Conservation (phyloP, 2,329 filamentous ascomycete genomes). For the Byssothecium circinans region DNA sequence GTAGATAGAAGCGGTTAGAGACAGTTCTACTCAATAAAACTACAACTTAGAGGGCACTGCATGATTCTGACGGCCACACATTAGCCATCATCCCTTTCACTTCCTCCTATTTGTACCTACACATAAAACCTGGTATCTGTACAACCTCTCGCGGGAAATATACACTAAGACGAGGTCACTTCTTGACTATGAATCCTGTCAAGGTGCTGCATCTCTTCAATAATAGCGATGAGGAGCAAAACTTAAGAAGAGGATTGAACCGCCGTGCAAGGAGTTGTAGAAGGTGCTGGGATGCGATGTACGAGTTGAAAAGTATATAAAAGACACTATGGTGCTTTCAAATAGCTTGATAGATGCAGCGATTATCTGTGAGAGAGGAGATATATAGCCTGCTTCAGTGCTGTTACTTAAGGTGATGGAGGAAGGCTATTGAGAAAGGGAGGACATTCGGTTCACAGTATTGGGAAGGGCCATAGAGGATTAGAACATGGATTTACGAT, state of each 20-base stretch:
- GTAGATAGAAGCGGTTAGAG: no score
- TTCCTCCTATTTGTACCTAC: no score
- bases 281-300: neutral
- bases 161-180: neutral
- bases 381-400: neutral
- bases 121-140: neutral
- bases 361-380: neutral
- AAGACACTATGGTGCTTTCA: neutral
- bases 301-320: neutral
- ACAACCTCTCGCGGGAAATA: neutral
- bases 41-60: neutral
- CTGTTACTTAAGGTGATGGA: neutral
- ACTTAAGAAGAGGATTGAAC: neutral
- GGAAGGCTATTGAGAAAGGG: neutral
- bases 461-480: neutral
- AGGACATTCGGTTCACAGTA: neutral
- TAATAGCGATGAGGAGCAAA: neutral
- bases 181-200: neutral
- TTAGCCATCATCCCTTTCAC: no score
- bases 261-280: neutral
- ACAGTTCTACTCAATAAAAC: no score
- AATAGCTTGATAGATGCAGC: neutral
- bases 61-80: neutral
- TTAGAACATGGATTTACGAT: no score
- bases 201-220: neutral